Conservation (phyloP, 2,329 filamentous ascomycete species). For the Magnaporthiopsis poae region DNA sequence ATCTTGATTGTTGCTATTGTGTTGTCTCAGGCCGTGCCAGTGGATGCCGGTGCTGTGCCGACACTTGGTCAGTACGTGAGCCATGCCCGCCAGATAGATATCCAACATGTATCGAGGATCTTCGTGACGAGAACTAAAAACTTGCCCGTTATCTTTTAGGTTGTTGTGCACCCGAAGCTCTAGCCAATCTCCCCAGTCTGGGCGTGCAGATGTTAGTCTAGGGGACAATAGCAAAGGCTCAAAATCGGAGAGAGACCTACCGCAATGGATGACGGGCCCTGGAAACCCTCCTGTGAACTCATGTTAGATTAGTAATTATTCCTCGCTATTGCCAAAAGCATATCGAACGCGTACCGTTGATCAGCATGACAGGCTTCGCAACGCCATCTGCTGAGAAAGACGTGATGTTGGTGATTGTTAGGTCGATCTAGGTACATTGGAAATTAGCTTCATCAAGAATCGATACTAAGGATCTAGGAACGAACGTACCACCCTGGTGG, state of each 20-base stretch:
- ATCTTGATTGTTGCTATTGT: slow-evolving; percentile 34
- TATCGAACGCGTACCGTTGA: slow-evolving; percentile 23
- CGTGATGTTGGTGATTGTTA: slow-evolving; percentile 19
- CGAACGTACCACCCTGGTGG: slow-evolving; percentile 16
- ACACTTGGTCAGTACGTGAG: neutral
- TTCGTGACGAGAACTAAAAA: no score
- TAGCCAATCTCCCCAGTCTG: slow-evolving; percentile 38
- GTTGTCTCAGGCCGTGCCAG: slow-evolving; percentile 40
- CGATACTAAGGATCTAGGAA: neutral
- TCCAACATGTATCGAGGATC: neutral
- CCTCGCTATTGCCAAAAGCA: no score
- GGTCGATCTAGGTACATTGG: slow-evolving; percentile 14
- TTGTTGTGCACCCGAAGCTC: slow-evolving; percentile 57
- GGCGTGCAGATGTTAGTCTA: slow-evolving; percentile 24
- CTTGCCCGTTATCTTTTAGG: slow-evolving; percentile 35
- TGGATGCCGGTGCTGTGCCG: slow-evolving; percentile 36
- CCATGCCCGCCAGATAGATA: no score
- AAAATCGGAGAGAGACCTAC: no score
- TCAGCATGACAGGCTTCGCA: slow-evolving; percentile 28
- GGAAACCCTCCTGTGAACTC: slow-evolving; percentile 2
- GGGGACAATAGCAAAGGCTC: no score
- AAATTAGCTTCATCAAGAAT: neutral
- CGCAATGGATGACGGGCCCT: slow-evolving; percentile 4
- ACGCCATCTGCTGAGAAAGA: slow-evolving; percentile 16
- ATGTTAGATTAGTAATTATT: neutral